Conservation (phyloP, 2,329 filamentous ascomycete species). For the Sordariomycetes sp. region DNA sequence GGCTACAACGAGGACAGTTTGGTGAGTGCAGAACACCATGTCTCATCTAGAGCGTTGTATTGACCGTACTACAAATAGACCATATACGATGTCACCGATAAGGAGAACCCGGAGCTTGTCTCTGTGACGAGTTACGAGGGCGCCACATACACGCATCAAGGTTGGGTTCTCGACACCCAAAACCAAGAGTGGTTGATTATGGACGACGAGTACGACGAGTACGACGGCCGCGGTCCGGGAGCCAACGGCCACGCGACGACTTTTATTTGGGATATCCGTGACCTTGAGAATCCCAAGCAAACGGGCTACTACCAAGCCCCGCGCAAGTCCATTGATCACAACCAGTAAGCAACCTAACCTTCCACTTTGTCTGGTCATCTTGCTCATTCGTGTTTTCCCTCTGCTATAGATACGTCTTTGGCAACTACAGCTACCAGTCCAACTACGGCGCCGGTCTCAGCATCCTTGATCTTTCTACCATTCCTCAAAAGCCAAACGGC, state of each 20-base stretch:
- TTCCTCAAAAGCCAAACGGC: constrained; percentile 32
- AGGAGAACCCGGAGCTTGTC: constrained; percentile 33
- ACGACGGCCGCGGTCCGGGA: constrained; percentile 24
- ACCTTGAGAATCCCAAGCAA: no score
- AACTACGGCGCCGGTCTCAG: constrained; percentile 41
- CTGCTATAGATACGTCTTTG: constrained; percentile 28
- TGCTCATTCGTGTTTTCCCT: constrained; percentile 1
- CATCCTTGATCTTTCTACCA: constrained; percentile 24
- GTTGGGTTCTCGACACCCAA: constrained; percentile 33
- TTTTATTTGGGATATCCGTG: constrained; percentile 35
- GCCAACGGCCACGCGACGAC: constrained; percentile 13
- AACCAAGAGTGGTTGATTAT: constrained; percentile 36
- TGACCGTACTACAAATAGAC: constrained; percentile 18
- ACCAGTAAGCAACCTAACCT: constrained; percentile 22
- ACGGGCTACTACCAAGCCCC: constrained; percentile 22
- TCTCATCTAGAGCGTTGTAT: not conserved
- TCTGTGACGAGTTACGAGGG: constrained; percentile 46
- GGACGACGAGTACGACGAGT: constrained; percentile 46
- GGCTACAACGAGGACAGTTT: constrained; percentile 34
- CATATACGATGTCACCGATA: constrained; percentile 44
- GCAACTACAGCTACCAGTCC: constrained; percentile 36
- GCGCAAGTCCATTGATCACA: constrained; percentile 18
- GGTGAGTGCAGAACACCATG: constrained; percentile 31
- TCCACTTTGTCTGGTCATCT: constrained; percentile 2
- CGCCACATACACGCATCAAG: constrained; percentile 47